Percentiles rank a stretch among this genome's conserved stretches.
These are phyloP conservation scores for Aspergillus wentii DNA, from an alignment of 495 filamentous ascomycete species.

Conservation along the genomic window DNA sequence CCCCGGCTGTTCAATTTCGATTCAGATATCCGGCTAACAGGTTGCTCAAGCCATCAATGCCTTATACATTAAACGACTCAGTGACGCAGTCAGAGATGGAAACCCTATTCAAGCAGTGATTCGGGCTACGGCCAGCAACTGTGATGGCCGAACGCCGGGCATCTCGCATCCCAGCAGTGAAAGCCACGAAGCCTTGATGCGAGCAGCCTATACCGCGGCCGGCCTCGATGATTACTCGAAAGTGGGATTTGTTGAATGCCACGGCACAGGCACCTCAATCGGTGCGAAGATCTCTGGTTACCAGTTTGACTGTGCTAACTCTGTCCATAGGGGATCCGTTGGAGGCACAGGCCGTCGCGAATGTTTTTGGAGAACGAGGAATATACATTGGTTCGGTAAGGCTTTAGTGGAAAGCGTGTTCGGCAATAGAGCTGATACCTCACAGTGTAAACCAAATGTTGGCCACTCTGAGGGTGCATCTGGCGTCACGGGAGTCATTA, in stretches of 20 bases:
- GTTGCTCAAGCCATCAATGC: slow-evolving; percentile 38
- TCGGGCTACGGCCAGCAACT: slow-evolving; percentile 23
- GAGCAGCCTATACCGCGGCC: slow-evolving; percentile 20
- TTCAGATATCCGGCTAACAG: no score
- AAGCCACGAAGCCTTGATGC: slow-evolving; percentile 14
- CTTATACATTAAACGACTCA: slow-evolving; percentile 25
- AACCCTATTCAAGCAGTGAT: slow-evolving; percentile 38
- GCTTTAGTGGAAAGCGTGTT: no score
- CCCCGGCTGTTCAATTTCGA: no score
- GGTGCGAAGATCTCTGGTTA: no score
- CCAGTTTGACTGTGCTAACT: no score
- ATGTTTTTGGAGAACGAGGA: slow-evolving; percentile 24
- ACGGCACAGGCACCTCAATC: slow-evolving; percentile 33
- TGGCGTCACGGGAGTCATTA: slow-evolving; percentile 31
- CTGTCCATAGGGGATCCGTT: slow-evolving; percentile 32
- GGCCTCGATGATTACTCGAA: slow-evolving; percentile 8
- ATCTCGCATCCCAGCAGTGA: slow-evolving; percentile 15
- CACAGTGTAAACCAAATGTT: slow-evolving; percentile 34
- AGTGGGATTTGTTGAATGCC: slow-evolving; percentile 21
- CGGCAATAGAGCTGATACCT: background rate
- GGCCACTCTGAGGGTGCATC: slow-evolving; percentile 36
- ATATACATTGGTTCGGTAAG: background rate
- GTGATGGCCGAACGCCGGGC: slow-evolving; percentile 21
- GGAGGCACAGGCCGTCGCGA: slow-evolving; percentile 38
- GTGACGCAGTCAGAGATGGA: slow-evolving; percentile 21